Evolutionary conservation across 1,284 basidiomycete genomes (phyloP).

Genomic region (Uromyces viciae-fabae): DNA sequence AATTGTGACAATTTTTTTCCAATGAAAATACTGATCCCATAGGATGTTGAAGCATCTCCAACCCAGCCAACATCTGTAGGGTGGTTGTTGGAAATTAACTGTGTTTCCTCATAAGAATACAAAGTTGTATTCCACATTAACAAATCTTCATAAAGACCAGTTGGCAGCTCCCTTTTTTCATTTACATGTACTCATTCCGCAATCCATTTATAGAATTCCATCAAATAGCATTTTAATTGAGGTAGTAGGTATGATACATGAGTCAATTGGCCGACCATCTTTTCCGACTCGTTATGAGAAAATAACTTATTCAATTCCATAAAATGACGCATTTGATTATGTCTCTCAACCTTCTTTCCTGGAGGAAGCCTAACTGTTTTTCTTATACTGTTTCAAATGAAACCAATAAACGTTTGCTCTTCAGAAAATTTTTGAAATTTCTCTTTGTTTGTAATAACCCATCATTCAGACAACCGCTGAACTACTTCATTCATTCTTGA

Average conservation of each 20-base stretch:
- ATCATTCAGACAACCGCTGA: too few relatives aligned
- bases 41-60: not conserved
- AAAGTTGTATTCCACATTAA: not conserved
- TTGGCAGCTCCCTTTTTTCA: not conserved
- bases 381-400: too few relatives aligned
- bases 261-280: not conserved
- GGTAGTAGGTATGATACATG: not conserved
- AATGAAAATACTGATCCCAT: not conserved
- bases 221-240: not conserved
- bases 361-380: too few relatives aligned
- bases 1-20: not conserved
- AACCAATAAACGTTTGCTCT: too few relatives aligned
- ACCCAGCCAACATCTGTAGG: slow-evolving; percentile 18
- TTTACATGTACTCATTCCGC: not conserved
- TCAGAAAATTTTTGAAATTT: too few relatives aligned
- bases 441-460: too few relatives aligned
- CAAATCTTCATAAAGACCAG: not conserved
- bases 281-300: too few relatives aligned
- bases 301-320: too few relatives aligned
- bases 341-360: too few relatives aligned
- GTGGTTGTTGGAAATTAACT: not conserved
- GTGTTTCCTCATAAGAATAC: not conserved
- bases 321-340: too few relatives aligned
- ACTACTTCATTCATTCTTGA: too few relatives aligned
- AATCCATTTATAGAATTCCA: not conserved